Conservation (phyloP, 2,329 filamentous ascomycete genomes). For the Alternaria sp. region DNA sequence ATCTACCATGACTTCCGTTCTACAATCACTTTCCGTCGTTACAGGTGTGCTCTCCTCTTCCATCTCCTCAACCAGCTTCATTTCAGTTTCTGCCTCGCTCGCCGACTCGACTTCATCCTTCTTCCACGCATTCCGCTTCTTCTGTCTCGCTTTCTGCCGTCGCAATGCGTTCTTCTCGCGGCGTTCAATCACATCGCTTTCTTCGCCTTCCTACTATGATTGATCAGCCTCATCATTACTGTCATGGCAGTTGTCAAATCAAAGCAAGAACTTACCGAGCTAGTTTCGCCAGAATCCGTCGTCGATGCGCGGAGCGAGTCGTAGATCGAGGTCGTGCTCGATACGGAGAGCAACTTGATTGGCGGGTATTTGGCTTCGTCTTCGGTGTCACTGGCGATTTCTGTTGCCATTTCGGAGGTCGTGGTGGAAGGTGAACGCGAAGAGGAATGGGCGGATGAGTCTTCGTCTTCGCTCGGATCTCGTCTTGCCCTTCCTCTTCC, state of each 20-base stretch:
- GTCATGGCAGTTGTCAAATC: neutral
- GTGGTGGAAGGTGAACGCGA: neutral
- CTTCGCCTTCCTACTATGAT: constrained; percentile 1
- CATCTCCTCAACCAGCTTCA: neutral
- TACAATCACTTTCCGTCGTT: neutral
- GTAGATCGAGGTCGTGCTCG: neutral
- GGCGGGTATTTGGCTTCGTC: neutral
- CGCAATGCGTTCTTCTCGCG: constrained; percentile 1
- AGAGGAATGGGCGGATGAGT: too few relatives aligned
- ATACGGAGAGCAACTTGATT: neutral
- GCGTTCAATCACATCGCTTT: constrained; percentile 2
- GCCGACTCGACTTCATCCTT: neutral
- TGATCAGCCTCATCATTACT: neutral
- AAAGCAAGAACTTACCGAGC: neutral
- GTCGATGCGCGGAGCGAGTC: neutral
- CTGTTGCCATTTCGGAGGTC: neutral
- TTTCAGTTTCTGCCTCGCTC: neutral
- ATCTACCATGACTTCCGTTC: neutral
- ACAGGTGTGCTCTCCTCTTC: neutral
- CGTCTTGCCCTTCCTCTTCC: neutral
- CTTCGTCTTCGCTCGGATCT: neutral
- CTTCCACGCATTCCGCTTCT: neutral
- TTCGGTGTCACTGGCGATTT: neutral
- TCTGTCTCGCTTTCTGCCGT: neutral
- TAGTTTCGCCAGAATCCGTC: neutral